Evolutionary conservation across 2,329 filamentous ascomycete genomes (phyloP).

Genomic region (Rachicladosporium sp.): DNA sequence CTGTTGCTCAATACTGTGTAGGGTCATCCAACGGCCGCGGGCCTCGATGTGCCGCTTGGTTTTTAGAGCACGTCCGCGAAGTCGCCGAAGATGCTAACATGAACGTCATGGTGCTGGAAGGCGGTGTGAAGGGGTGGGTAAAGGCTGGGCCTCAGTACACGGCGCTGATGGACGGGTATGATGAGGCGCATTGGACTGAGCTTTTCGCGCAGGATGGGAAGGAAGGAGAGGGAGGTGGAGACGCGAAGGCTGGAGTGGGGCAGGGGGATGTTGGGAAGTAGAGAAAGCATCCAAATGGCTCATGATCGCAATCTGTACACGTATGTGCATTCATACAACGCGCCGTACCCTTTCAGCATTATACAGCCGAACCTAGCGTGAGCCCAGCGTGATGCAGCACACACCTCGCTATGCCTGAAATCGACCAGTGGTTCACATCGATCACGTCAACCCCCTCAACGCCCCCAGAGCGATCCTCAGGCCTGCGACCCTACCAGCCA

Average conservation of each 20-base stretch:
- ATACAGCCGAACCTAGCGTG: no score
- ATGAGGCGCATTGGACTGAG: conserved; percentile 30
- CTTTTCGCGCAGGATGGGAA: conserved; percentile 17
- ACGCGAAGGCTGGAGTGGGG: no score
- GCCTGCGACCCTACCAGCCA: neutral
- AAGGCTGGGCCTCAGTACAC: conserved; percentile 28
- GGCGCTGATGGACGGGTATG: conserved; percentile 28
- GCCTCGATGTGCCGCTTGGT: conserved; percentile 25
- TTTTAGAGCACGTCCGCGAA: conserved; percentile 22
- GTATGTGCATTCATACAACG: no score
- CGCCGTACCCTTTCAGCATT: no score
- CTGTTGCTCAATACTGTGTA: conserved; percentile 1
- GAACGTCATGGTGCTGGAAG: conserved; percentile 30
- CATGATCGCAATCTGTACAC: no score
- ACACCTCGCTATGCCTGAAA: no score
- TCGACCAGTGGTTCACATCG: no score
- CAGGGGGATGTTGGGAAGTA: no score
- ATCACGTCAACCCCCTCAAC: no score
- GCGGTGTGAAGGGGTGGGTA: conserved; percentile 35
- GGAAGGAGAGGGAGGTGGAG: neutral
- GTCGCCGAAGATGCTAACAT: conserved; percentile 26
- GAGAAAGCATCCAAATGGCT: no score
- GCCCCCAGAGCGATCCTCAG: no score
- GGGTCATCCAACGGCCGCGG: conserved; percentile 17
- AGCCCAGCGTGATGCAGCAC: no score